Conservation (phyloP, 371 early-diverging fungal species). For the Lichtheimia ornata region DNA sequence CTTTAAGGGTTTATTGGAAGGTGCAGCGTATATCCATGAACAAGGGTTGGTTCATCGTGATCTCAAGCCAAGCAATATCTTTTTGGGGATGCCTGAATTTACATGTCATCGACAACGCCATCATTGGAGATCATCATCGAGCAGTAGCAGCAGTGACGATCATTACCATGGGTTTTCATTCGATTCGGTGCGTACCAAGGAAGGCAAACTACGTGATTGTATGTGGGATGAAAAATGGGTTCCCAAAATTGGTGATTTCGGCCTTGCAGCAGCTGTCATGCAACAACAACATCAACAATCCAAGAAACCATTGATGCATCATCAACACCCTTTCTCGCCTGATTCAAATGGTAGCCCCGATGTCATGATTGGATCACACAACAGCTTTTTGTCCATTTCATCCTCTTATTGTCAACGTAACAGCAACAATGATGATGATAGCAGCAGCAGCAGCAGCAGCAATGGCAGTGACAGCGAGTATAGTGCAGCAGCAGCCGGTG, state of each 20-base stretch:
- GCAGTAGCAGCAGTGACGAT: background rate
- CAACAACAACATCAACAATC: background rate
- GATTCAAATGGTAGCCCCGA: background rate
- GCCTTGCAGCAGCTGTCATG: conserved; percentile 65
- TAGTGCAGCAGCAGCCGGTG: conserved; percentile 3
- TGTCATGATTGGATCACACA: conserved; percentile 2
- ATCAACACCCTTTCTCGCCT: background rate
- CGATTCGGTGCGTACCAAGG: conserved; percentile 4
- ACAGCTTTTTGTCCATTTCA: conserved; percentile 1
- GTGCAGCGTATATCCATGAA: conserved; percentile 71
- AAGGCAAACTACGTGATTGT: conserved; percentile 18
- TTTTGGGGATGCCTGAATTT: conserved; percentile 43
- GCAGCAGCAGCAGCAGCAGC: conserved; percentile 7
- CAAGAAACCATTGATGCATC: background rate
- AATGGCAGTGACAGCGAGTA: background rate
- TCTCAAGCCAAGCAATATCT: conserved; percentile 80
- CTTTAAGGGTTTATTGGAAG: conserved; percentile 60
- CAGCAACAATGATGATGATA: conserved; percentile 8
- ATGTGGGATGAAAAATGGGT: conserved; percentile 52
- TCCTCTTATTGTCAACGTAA: conserved; percentile 4
- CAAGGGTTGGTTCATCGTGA: conserved; percentile 79
- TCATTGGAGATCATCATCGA: conserved; percentile 6
- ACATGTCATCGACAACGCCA: conserved; percentile 2
- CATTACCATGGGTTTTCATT: conserved; percentile 19
- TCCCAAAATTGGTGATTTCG: conserved; percentile 89